Conservation (phyloP, 2,329 filamentous ascomycete species). For the Exserohilum turcica region DNA sequence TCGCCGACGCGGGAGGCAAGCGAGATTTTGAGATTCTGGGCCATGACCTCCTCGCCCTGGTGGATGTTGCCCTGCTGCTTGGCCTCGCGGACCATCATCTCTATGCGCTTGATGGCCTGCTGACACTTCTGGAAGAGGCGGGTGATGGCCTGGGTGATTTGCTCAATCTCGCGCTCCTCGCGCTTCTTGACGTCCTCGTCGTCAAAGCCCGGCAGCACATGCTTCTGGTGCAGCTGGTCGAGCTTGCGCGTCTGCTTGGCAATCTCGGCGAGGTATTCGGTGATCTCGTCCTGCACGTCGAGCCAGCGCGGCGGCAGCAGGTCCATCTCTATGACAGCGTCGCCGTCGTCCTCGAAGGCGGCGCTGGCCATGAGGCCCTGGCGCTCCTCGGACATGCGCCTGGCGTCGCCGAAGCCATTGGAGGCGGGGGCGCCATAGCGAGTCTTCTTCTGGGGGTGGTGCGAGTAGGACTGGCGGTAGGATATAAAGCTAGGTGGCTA, state of each 20-base stretch:
- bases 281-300: conserved; percentile 91
- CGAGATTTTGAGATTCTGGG: conserved; percentile 91
- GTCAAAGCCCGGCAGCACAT: conserved; percentile 94
- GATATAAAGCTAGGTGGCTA: conserved; percentile 80
- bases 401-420: conserved; percentile 56
- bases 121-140: conserved; percentile 89
- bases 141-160: conserved; percentile 87
- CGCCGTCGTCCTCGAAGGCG: conserved; percentile 82
- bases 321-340: conserved; percentile 98
- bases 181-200: conserved; percentile 86
- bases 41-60: conserved; percentile 91
- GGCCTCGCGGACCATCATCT: conserved; percentile 82
- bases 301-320: conserved; percentile 93
- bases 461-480: conserved; percentile 97
- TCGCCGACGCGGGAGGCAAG: conserved; percentile 88
- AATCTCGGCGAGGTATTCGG: conserved; percentile 78
- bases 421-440: conserved; percentile 61
- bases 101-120: conserved; percentile 82
- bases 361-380: conserved; percentile 83
- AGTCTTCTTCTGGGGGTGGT: conserved; percentile 88
- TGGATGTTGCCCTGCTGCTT: conserved; percentile 73
- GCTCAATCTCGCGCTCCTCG: conserved; percentile 90
- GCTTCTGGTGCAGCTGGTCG: conserved; percentile 94
- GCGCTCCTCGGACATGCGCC: conserved; percentile 63
- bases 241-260: conserved; percentile 81